Evolutionary conservation across 1,139 yeast genomes (phyloP), one percentile per base, ranked within the genome.

Genomic region (Keqinozyma sinolaborantium): DNA sequence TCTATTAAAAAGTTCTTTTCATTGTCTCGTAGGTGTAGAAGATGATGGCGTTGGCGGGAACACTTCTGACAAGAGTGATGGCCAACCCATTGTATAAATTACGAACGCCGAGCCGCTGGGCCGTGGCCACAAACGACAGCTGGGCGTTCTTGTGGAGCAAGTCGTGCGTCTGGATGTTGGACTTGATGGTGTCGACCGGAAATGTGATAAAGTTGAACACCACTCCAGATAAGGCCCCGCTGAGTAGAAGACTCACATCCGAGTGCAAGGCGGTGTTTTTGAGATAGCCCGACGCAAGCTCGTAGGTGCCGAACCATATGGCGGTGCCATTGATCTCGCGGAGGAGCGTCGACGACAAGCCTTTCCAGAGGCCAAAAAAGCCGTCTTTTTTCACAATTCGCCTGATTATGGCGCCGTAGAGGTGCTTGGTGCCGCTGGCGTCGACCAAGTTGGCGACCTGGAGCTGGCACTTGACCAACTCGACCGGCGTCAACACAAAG

Each of bases 231-330:
- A 73, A 55, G 0, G 95, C 96, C 31, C 98, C 97, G 39, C 95
- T 79, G 1, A 71, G 36, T 47, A 90, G 61, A 16, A 81, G 56
- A 45, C 83, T 84, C 38, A 70, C 49, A 7, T 77, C 70, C 9
- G 74, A 63, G 30, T 58, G 61, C 24, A 53, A 60, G 19, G 47
- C 14, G 44, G 43, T 28, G 1, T 45, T 37, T 34, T 64, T 61
- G 31, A 81, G 63, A 18, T 54, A 44, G 4, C 56, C 56, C 25
- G 70, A 64, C 25, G 76, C 60, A 30, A 69, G 60, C 51, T 87
- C 96, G 53, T 87, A 87, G 21, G 92, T 77, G 1, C 95, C 94
- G 59, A 90, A 90, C 97, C 97, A 90, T 3, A 92, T 79, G 3
- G 95, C 86, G 2, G 96, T 85, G 5, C 97, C 97, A 16, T 88